Conservation (phyloP, 1,284 basidiomycete species). For the Trichosporon asahii region DNA sequence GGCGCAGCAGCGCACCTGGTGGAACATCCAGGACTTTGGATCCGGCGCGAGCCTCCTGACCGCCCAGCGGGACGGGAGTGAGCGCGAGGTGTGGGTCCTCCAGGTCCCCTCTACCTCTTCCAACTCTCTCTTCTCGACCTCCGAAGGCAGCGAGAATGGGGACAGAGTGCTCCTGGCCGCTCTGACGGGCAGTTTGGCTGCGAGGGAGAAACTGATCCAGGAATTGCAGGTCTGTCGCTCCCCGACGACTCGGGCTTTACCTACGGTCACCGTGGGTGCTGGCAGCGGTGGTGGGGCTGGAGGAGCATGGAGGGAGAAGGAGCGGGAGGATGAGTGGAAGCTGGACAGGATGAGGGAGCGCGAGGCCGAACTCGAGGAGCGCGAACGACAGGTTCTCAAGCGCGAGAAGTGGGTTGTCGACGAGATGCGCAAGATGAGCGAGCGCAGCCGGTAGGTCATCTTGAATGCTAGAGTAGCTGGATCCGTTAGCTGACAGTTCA, state of each 20-base stretch:
- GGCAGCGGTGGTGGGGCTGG: not conserved
- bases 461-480: not conserved
- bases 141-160: not conserved
- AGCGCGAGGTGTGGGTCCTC: constrained; percentile 46
- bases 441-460: constrained; percentile 38
- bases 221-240: constrained; percentile 29
- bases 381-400: constrained; percentile 40
- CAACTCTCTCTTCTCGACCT: not conserved
- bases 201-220: constrained; percentile 33
- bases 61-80: constrained; percentile 9
- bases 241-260: not conserved
- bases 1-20: constrained; percentile 22
- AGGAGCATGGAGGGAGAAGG: constrained; percentile 6
- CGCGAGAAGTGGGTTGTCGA: constrained; percentile 48
- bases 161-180: constrained; percentile 26
- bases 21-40: constrained; percentile 44
- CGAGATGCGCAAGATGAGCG: constrained; percentile 44
- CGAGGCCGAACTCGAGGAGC: constrained; percentile 41
- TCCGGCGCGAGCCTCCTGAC: constrained; percentile 38
- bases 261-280: too few relatives aligned
- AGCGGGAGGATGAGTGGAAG: not conserved
- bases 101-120: constrained; percentile 9
- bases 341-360: constrained; percentile 21
- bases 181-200: constrained; percentile 37
- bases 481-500: constrained; percentile 10